These are phyloP conservation scores for Garcia nutans DNA, from an alignment of 345 rosid species.

Conservation along the genomic window DNA sequence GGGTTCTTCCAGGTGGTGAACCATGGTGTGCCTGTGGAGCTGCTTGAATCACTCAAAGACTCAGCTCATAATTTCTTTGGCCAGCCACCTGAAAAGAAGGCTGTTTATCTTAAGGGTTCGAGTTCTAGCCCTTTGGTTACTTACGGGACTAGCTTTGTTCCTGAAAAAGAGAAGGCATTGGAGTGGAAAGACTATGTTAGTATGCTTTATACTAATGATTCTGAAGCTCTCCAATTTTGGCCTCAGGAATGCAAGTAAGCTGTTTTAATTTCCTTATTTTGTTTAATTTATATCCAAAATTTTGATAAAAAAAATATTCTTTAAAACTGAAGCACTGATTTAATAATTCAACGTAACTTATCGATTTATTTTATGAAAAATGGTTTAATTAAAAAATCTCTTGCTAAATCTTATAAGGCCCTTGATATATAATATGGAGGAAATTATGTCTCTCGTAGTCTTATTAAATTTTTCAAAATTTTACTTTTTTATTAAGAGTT, in stretches of 20 bases:
- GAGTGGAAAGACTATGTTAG: conserved; percentile 69
- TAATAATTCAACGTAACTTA: too few relatives aligned
- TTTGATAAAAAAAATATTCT: too few relatives aligned
- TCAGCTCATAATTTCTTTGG: conserved; percentile 49
- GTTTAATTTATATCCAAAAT: too few relatives aligned
- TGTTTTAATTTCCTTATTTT: too few relatives aligned
- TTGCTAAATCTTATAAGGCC: neutral
- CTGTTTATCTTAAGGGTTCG: conserved; percentile 38
- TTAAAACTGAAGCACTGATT: too few relatives aligned
- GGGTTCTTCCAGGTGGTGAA: conserved; percentile 63
- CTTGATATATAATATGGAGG: too few relatives aligned
- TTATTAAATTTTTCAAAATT: too few relatives aligned
- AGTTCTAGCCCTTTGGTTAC: conserved; percentile 53
- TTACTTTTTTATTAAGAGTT: too few relatives aligned
- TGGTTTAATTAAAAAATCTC: neutral
- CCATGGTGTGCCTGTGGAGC: conserved; percentile 49
- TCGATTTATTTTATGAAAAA: neutral
- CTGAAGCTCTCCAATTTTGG: conserved; percentile 54
- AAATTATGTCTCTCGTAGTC: too few relatives aligned
- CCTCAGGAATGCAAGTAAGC: conserved; percentile 47
- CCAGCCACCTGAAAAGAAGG: conserved; percentile 41
- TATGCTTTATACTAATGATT: conserved; percentile 49
- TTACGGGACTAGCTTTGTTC: conserved; percentile 56
- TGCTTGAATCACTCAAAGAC: conserved; percentile 42
- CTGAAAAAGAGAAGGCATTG: conserved; percentile 55